A percentile compares a stretch with the other conserved stretches of the same genome.
phyloP scores from a whole-genome alignment of 495 filamentous ascomycete genomes.

The Penicillium cinerascens region DNA sequence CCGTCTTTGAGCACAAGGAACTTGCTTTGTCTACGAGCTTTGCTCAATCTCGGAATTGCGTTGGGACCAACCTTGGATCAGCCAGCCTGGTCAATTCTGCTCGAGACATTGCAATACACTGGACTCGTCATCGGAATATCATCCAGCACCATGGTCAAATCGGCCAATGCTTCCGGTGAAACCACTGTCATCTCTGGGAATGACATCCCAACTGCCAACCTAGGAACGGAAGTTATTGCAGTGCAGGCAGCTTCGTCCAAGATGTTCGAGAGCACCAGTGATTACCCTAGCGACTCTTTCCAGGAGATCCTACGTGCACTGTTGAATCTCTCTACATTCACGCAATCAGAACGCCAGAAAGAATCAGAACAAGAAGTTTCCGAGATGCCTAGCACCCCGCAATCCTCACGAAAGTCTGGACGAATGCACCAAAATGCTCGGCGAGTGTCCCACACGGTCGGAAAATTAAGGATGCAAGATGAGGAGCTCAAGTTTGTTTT shows the following conservation, averaged over 20 bases:
- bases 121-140: conserved; percentile 74
- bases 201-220: conserved; percentile 55
- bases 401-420: conserved; percentile 29
- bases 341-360: conserved; percentile 27
- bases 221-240: conserved; percentile 75
- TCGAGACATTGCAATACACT: conserved; percentile 88
- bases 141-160: conserved; percentile 31
- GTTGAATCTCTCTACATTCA: conserved; percentile 57
- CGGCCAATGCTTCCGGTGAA: conserved; percentile 29
- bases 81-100: conserved; percentile 80
- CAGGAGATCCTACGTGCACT: conserved; percentile 72
- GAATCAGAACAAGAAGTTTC: conserved; percentile 21
- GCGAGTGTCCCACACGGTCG: conserved; percentile 51
- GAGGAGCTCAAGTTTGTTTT: conserved; percentile 65
- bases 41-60: conserved; percentile 92
- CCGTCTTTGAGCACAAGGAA: conserved; percentile 79
- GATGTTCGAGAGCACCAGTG: conserved; percentile 83
- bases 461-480: conserved; percentile 44
- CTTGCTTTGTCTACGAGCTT: conserved; percentile 79
- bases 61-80: conserved; percentile 78
- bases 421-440: conserved; percentile 54
- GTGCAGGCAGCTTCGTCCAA: conserved; percentile 85
- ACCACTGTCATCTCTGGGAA: conserved; percentile 23
- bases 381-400: conserved; percentile 20
- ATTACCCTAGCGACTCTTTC: conserved; percentile 81